Evolutionary conservation across 2,329 filamentous ascomycete species (phyloP), one percentile per base, ranked within the genome.

Genomic region (Aspergillus quadrilineatus): DNA sequence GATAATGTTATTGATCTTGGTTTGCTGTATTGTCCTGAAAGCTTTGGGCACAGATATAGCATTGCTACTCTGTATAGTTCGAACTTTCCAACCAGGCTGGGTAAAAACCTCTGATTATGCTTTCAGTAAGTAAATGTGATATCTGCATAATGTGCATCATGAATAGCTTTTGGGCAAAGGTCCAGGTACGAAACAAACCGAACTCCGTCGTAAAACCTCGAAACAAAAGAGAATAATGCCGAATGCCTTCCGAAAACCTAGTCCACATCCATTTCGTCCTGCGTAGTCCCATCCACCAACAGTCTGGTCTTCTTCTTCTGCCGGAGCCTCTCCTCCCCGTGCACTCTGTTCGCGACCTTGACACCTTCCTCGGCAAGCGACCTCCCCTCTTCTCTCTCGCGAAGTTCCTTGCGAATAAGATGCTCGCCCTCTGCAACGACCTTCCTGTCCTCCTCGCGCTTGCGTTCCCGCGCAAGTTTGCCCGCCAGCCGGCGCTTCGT

Each of bases 401-500:
- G 77, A 68, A 84, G 78, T 65, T 83, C 83, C 66, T 88, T 84
- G 66, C 90, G 91, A 68, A 99, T 84, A 75, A 99, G 82, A 78
- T 99, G 94, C 80, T 92, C 87, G 77, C 96, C 93, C 80, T 94
- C 86, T 65, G 87, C 88, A 50, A 99, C 92, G 64, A 97, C 82
- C 81, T 93, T 94, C 74, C 90, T 82, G 71, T 96, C 90, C 62
- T 83, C 80, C 68, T 87, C 89, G 63, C 90, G 81, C 80, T 94
- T 87, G 71, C 87, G 84, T 75, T 89, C 89, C 77, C 89, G 88
- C 53, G 73, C 73, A 48, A 73, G 56, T 79, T 95, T 96, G 74
- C 92, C 92, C 51, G 87, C 87, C 89, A 97, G 92, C 73, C 94
- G 87, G 72, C 89, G 87, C 85, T 90, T 92, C 82, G 96, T 97